These are phyloP conservation scores for Globisporangium camurandrum DNA, from an alignment of 352 stramenopile species.

Conservation along the genomic window DNA sequence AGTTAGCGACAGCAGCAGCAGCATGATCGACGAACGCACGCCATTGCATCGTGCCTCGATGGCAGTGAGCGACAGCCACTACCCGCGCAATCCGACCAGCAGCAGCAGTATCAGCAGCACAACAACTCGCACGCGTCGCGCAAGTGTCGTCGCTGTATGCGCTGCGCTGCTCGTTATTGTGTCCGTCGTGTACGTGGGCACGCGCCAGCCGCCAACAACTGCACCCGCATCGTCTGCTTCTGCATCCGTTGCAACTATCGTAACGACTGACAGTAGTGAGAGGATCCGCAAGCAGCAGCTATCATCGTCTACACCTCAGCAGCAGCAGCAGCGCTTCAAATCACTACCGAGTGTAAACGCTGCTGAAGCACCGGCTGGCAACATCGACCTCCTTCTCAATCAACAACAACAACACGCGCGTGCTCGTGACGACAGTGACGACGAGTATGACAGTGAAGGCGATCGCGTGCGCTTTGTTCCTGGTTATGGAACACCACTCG, in stretches of 20 bases:
- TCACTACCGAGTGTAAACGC: too few relatives aligned
- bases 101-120: constrained; percentile 5
- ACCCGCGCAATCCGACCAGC: constrained; percentile 1
- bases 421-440: neutral
- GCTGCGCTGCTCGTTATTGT: constrained; percentile 12
- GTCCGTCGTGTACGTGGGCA: constrained; percentile 10
- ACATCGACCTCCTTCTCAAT: constrained; percentile 7
- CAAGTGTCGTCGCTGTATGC: constrained; percentile 16
- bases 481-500: constrained; percentile 55
- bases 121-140: constrained; percentile 9
- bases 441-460: constrained; percentile 7
- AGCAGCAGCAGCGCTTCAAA: neutral
- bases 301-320: constrained; percentile 1
- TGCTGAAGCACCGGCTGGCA: neutral
- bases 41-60: constrained; percentile 26
- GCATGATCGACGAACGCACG: constrained; percentile 38
- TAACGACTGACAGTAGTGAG: constrained; percentile 13
- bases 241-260: too few relatives aligned
- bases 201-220: neutral
- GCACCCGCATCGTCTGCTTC: neutral
- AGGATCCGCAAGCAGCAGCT: neutral
- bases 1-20: neutral
- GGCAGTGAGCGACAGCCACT: neutral
- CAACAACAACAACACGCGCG: constrained; percentile 1
- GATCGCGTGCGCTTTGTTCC: constrained; percentile 57